phyloP scores from a whole-genome alignment of 2,329 filamentous ascomycete genomes.

The Ceratocystis lukuohia region DNA sequence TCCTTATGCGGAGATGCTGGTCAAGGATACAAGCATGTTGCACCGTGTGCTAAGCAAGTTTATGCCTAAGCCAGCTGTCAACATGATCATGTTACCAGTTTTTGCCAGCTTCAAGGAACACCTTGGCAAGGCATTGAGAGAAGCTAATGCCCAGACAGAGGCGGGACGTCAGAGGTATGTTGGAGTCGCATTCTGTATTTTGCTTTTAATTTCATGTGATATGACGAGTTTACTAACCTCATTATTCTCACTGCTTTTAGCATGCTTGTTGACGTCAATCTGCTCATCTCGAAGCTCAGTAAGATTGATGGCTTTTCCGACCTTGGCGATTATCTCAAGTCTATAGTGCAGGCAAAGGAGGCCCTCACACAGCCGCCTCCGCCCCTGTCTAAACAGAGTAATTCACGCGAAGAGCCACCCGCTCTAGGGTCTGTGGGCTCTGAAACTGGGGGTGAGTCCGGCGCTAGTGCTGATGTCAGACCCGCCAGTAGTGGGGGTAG shows the following conservation, averaged over 20 bases:
- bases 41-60: constrained; percentile 75
- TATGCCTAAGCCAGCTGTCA: constrained; percentile 60
- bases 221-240: constrained; percentile 11
- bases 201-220: not conserved
- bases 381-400: constrained; percentile 12
- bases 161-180: constrained; percentile 58
- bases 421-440: not conserved
- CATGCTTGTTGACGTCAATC: constrained; percentile 62
- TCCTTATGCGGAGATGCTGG: constrained; percentile 72
- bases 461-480: not conserved
- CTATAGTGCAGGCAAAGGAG: constrained; percentile 49
- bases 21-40: constrained; percentile 72
- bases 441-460: not conserved
- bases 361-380: constrained; percentile 25
- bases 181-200: not conserved
- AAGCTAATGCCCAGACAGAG: constrained; percentile 50
- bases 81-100: constrained; percentile 74
- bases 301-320: constrained; percentile 71
- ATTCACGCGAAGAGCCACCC: not conserved
- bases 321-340: constrained; percentile 54
- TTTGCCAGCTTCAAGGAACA: constrained; percentile 72
- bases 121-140: constrained; percentile 56
- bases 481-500: not conserved
- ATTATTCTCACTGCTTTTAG: constrained; percentile 31
- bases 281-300: constrained; percentile 55